Evolutionary conservation across 768 basidiomycete genomes (phyloP).

Genomic region (Solioccasus polychromus): DNA sequence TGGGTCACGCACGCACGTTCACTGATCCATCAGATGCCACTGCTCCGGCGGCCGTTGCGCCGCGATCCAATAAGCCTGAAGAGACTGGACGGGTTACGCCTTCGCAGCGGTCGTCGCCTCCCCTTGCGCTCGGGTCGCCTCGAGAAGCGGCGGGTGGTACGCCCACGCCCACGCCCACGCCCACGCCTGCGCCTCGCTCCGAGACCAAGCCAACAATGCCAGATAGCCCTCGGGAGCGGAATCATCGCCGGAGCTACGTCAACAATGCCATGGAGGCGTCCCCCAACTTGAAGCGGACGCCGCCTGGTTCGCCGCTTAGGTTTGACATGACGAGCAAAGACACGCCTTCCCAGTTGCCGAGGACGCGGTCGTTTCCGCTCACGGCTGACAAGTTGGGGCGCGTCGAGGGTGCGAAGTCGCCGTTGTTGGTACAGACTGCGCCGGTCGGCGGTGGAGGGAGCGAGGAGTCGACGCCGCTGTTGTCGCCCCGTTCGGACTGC

Average conservation of each 20-base stretch:
- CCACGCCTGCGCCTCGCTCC: too few species aligned
- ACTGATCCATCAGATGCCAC: slow-evolving; percentile 46
- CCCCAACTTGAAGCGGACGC: slow-evolving; percentile 42
- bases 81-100: slow-evolving; percentile 1
- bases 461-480: slow-evolving; percentile 43
- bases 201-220: slow-evolving; percentile 5
- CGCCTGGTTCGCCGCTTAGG: slow-evolving; percentile 44
- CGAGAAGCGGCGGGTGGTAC: slow-evolving; percentile 9
- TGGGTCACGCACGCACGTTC: slow-evolving; percentile 38
- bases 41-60: slow-evolving; percentile 33
- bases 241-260: slow-evolving; percentile 60
- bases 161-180: slow-evolving; percentile 6
- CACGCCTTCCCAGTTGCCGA: slow-evolving; percentile 20
- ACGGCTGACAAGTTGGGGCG: slow-evolving; percentile 4
- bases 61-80: slow-evolving; percentile 32
- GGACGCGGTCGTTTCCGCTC: slow-evolving; percentile 39
- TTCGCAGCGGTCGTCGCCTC: background rate
- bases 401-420: slow-evolving; percentile 7
- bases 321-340: slow-evolving; percentile 18
- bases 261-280: slow-evolving; percentile 37
- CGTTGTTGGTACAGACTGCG: slow-evolving; percentile 12
- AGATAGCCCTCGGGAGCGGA: slow-evolving; percentile 31
- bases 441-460: slow-evolving; percentile 23
- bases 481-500: slow-evolving; percentile 38
- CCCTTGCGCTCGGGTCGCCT: slow-evolving; percentile 25